Conservation (phyloP, 139 green algal genomes). For the Gonium pectorale region DNA sequence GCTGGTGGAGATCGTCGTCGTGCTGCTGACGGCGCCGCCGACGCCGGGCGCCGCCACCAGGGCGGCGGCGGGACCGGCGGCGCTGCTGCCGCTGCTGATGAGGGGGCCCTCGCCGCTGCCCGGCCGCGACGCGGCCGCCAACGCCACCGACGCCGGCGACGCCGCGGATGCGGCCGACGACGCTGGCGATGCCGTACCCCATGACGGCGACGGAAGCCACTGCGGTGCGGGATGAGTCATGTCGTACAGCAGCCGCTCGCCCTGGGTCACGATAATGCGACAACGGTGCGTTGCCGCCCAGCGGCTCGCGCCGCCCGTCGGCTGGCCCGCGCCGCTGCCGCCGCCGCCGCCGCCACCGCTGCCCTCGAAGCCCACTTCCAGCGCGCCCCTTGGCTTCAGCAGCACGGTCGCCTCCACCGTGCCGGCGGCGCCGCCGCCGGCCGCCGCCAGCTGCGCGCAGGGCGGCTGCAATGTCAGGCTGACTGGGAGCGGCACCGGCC, state of each 20-base stretch:
- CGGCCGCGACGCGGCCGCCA: background rate
- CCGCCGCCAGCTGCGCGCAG: background rate
- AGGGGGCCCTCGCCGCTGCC: background rate
- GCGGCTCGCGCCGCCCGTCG: background rate
- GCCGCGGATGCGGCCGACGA: background rate
- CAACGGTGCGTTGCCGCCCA: background rate
- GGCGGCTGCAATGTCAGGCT: background rate
- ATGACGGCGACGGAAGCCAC: background rate
- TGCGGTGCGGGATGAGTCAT: background rate
- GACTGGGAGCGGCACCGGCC: background rate
- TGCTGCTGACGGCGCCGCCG: background rate
- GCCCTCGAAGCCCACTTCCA: background rate
- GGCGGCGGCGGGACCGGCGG: background rate
- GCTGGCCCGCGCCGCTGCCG: background rate
- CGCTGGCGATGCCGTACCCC: background rate
- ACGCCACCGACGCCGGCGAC: background rate
- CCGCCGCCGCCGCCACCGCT: background rate
- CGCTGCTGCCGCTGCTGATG: background rate
- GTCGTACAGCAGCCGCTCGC: slow-evolving; percentile 10
- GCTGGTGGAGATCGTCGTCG: background rate
- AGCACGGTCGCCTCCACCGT: background rate
- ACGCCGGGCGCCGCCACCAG: background rate
- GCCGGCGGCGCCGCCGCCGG: background rate
- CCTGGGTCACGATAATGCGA: slow-evolving; percentile 1
- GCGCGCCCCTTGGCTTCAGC: background rate